Evolutionary conservation across 495 filamentous ascomycete genomes (phyloP), one percentile per base, ranked within the genome.

Genomic region (Aspergillus ostianus): DNA sequence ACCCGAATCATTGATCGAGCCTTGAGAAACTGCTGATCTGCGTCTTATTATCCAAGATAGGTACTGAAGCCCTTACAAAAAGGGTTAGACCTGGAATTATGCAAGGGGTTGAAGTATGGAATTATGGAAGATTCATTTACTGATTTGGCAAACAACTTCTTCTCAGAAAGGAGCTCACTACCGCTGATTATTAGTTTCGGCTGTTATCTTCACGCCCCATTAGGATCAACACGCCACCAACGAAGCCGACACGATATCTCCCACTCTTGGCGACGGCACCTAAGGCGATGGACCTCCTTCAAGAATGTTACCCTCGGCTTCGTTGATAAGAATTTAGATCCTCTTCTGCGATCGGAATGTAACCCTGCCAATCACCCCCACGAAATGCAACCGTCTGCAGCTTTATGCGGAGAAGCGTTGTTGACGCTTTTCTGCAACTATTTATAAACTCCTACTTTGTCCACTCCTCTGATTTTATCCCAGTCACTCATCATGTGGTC

Each of bases 311-410:
- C 51, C 27, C 47, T 26, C 23, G 19, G 17, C 18, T 49, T 49
- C 19, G 47, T 20, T 49, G 23, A 49, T 49, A 20, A 20, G 18
- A 49, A 20, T 49, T 49, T 21, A 26, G 19, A 26, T 20, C 18
- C 27, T 18, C 41, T 10, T n/a, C 20, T 21, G 29, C 18, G 17
- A 32, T 46, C 52, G 32, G 52, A 54, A 56, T 56, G 44, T 56
- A 56, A 56, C 54, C 18, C 19, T n/a, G 36, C 46, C 15, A 18
- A 56, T 19, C 13, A 19, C 21, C 41, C 54, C 54, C 44, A 29
- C 20, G 54, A 10, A 47, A 56, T 48, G 44, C 54, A 56, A 56
- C 54, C 23, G 54, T 48, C 54, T n/a, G 47, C 29, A 41, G 15
- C 19, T 13, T 27, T 21, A 17, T 54, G 19, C 32, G 52, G 52